Evolutionary conservation across 306 rosid genomes (phyloP), one percentile per base, ranked within the genome.

Genomic region (Casuarina glauca): DNA sequence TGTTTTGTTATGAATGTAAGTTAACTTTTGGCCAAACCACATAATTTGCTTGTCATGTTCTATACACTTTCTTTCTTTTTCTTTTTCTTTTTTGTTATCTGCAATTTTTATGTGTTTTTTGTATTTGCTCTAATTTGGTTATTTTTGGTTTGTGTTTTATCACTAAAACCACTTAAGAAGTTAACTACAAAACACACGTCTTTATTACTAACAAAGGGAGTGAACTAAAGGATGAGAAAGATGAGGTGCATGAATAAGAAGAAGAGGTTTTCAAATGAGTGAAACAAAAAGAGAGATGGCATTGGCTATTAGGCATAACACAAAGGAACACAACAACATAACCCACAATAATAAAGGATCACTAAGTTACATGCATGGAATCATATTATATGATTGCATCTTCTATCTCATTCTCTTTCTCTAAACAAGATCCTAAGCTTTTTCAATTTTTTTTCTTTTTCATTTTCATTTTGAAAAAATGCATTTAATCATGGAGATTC

Each of bases 241-340:
- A 19, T 80, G 79, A 85, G 88, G 86, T 82, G 90, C 90, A 84
- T 80, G 77, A 76, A 53, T 79, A 49, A 74, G 88, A 82, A 84
- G 82, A 54, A 70, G 85, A 77, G 38, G 73, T 66, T 72, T 41
- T 53, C 74, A 42, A 62, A 39, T 49, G 71, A 67, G 50, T 67
- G 71, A n/a, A 42, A 50, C 41, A 48, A 64, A 64, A 26, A 26
- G 55, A 49, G 54, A 53, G 26, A 10, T 64, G 46, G 50, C 13
- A 41, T 46, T 4, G 26, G 19, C 8, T 17, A 67, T 67, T 41
- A 41, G 8, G 35, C 71, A 41, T 43, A 42, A 61, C 12, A 61
- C 68, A 10, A 32, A 9, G 42, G 68, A 67, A 67, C 71, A 42
- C 71, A 67, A 67, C 26, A 43, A 17, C 48, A 41, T 13, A 67